A percentile compares a stretch with the other conserved stretches of the same genome.
These are phyloP conservation scores for Halenospora varia DNA, from an alignment of 495 filamentous ascomycete species.

Conservation along the genomic window DNA sequence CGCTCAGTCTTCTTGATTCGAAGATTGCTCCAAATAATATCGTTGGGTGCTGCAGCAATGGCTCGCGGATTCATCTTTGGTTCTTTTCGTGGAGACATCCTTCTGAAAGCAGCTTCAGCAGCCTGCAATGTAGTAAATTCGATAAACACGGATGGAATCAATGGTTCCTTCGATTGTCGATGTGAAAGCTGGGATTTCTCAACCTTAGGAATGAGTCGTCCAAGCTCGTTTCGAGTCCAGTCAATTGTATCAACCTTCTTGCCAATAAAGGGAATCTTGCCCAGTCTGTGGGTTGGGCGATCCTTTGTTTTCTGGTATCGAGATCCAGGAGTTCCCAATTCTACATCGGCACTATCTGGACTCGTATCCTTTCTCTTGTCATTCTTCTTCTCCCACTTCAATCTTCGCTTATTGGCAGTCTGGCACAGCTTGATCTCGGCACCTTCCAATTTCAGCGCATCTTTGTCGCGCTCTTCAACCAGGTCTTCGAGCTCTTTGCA, in stretches of 20 bases:
- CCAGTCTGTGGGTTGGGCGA: slow-evolving; percentile 79
- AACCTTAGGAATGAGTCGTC: slow-evolving; percentile 73
- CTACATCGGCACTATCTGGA: slow-evolving; percentile 58
- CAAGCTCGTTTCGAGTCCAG: slow-evolving; percentile 81
- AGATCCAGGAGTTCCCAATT: slow-evolving; percentile 62
- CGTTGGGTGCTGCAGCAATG: slow-evolving; percentile 74
- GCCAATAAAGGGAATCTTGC: slow-evolving; percentile 66
- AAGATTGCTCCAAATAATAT: slow-evolving; percentile 88
- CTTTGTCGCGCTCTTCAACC: slow-evolving; percentile 79
- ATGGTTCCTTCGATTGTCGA: slow-evolving; percentile 59
- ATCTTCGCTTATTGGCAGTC: slow-evolving; percentile 69
- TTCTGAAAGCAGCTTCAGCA: slow-evolving; percentile 81
- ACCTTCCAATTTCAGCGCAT: slow-evolving; percentile 81
- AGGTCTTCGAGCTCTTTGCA: slow-evolving; percentile 75
- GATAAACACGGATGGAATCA: slow-evolving; percentile 76
- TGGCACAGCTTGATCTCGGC: slow-evolving; percentile 85
- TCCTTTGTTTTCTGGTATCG: slow-evolving; percentile 74
- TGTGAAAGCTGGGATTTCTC: slow-evolving; percentile 71
- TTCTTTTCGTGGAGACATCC: slow-evolving; percentile 77
- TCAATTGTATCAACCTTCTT: slow-evolving; percentile 95
- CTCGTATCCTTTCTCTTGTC: slow-evolving; percentile 27
- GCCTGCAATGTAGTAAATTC: slow-evolving; percentile 78
- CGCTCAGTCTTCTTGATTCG: slow-evolving; percentile 83
- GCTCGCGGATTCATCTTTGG: slow-evolving; percentile 85
- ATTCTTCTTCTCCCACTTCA: slow-evolving; percentile 70